Base-by-base conservation (phyloP, 352 stramenopile genomes). In the Phytophthora niederhauseri region DNA sequence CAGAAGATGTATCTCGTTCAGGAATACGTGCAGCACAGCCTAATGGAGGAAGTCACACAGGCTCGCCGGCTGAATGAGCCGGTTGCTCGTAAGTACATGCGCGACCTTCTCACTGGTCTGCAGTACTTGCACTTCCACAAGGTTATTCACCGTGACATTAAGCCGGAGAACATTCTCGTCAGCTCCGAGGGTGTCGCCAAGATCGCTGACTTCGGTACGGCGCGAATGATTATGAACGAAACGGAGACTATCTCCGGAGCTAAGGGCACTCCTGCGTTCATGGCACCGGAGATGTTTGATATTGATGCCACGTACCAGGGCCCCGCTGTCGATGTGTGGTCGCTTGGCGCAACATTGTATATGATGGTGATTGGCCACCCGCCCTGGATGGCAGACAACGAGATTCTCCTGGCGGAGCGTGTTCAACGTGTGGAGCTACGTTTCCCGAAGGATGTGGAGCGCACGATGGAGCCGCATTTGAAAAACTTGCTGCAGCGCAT, bases 1-100 rank as follows among this genome's bases (percentile, higher is more conserved):
- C 92, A 98, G 72, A 98, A 98, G 66, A 94, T 98, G 75, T 98
- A 98, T 68, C 79, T 99, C 0, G 94, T 99, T 31, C 87, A 98
- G 57, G 95, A 99, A 71, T 98, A 98, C 73, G 90, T 97, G 38
- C 89, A 98, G 70, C 89, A 93, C 66, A 97, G 97, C 49, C 80
- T 98, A 22, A 91, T 98, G 71, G 92, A 98, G 69, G 88, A 98
- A 66, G 76, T 97, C 7, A 94, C 87, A 9, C 68, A 79, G 31
- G 67, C 80, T 6, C 78, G 90, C 19, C 84, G 84, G 0, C 67
- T 97, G 9, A 82, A 48, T 54, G 87, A 95, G 46, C 75, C 83
- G 6, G 57, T 93, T 6, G 86, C 89, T 28, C 76, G 89, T 24
- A 92, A 94, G 64, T 97, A 96, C 68, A 96, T 97, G 68, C 85